phyloP scores from a whole-genome alignment of 768 basidiomycete species.

The Lentinula lateritia region DNA sequence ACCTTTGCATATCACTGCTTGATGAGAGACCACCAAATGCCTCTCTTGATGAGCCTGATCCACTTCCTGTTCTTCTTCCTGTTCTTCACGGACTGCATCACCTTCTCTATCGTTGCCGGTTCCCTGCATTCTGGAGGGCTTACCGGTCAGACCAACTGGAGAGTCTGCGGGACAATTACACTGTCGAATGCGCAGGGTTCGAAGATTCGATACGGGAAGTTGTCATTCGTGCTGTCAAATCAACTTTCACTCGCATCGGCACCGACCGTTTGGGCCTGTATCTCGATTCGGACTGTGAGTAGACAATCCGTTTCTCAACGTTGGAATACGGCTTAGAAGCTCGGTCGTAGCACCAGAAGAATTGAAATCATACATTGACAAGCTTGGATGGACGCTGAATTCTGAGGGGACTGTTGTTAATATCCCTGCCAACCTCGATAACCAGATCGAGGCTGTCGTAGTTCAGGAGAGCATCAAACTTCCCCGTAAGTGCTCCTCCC shows the following conservation, averaged over 20 bases:
- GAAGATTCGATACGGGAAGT: constrained; percentile 80
- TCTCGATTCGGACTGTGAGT: constrained; percentile 57
- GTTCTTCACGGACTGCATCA: constrained; percentile 60
- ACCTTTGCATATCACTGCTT: constrained; percentile 88
- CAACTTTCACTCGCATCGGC: constrained; percentile 72
- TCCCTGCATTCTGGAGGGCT: constrained; percentile 79
- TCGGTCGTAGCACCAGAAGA: constrained; percentile 39
- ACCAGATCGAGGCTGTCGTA: constrained; percentile 80
- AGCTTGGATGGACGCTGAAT: constrained; percentile 65
- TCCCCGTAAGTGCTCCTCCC: constrained; percentile 53
- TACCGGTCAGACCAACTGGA: constrained; percentile 71
- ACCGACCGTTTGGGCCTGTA: constrained; percentile 65
- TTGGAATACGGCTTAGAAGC: not conserved
- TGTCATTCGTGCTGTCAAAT: constrained; percentile 69
- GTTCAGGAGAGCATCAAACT: constrained; percentile 81
- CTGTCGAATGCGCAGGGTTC: constrained; percentile 77
- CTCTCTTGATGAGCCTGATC: constrained; percentile 75
- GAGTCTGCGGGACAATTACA: constrained; percentile 78
- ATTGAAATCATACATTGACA: constrained; percentile 53
- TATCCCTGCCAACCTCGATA: constrained; percentile 80
- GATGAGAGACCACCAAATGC: constrained; percentile 60
- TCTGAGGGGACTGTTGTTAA: constrained; percentile 47
- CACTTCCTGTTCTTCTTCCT: constrained; percentile 66
- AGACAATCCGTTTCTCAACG: not conserved
- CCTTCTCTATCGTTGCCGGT: constrained; percentile 78